These are phyloP conservation scores for Chrysoporthe cubensis DNA, from an alignment of 2,329 filamentous ascomycete genomes.

Conservation along the genomic window DNA sequence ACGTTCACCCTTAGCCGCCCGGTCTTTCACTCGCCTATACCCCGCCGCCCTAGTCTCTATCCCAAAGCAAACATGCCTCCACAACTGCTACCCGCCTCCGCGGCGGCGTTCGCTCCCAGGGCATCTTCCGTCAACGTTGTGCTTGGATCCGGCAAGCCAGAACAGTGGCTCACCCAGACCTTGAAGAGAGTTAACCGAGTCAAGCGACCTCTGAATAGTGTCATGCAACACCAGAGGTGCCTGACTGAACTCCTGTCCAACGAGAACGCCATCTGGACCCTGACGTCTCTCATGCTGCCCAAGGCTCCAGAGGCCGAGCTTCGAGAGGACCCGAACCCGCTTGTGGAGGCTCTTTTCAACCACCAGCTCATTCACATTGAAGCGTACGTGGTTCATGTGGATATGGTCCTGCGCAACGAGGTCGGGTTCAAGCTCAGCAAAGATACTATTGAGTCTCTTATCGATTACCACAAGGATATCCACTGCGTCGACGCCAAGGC, in stretches of 20 bases:
- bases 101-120: constrained; percentile 92
- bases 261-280: constrained; percentile 88
- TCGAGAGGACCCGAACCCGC: constrained; percentile 77
- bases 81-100: constrained; percentile 91
- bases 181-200: constrained; percentile 96
- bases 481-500: constrained; percentile 90
- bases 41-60: constrained; percentile 23
- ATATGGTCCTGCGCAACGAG: constrained; percentile 97
- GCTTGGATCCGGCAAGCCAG: constrained; percentile 78
- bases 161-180: constrained; percentile 95
- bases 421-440: constrained; percentile 97
- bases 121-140: constrained; percentile 92
- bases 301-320: constrained; percentile 87
- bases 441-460: constrained; percentile 89
- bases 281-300: constrained; percentile 89
- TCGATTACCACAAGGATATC: constrained; percentile 95
- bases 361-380: constrained; percentile 92
- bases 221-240: constrained; percentile 93
- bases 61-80: constrained; percentile 71
- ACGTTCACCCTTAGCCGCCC: constrained; percentile 19
- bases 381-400: constrained; percentile 97
- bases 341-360: constrained; percentile 88
- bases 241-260: constrained; percentile 93
- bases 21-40: constrained; percentile 25
- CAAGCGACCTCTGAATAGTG: constrained; percentile 96